These are phyloP conservation scores for Mycena indigotica DNA, from an alignment of 768 basidiomycete genomes.

Conservation along the genomic window DNA sequence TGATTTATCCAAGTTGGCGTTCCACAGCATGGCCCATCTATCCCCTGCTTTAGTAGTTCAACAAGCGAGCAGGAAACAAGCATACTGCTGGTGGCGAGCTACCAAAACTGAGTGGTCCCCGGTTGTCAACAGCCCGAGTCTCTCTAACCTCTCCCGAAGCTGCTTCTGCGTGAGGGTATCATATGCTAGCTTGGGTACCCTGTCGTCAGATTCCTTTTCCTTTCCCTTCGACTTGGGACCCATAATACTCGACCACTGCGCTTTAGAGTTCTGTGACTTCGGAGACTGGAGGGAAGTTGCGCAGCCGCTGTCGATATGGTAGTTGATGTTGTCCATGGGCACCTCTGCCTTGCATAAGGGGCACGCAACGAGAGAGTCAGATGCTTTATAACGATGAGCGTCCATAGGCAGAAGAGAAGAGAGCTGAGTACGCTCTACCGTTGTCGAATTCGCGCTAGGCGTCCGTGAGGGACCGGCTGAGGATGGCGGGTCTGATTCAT, in stretches of 20 bases:
- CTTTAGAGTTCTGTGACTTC: constrained; percentile 32
- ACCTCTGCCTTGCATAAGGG: constrained; percentile 61
- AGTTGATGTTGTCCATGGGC: constrained; percentile 53
- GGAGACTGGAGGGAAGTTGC: constrained; percentile 25
- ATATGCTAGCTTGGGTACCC: constrained; percentile 68
- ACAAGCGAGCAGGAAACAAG: background rate
- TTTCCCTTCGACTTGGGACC: constrained; percentile 42
- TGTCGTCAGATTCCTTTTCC: constrained; percentile 40
- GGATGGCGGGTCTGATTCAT: background rate
- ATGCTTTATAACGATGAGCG: no score
- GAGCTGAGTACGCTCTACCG: background rate
- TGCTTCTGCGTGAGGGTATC: constrained; percentile 62
- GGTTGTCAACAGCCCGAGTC: constrained; percentile 49
- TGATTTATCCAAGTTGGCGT: constrained; percentile 69
- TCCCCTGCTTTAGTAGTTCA: constrained; percentile 1
- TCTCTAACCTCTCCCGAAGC: constrained; percentile 55
- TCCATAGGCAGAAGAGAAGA: background rate
- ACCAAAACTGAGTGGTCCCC: constrained; percentile 57
- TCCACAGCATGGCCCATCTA: constrained; percentile 72
- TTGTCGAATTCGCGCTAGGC: constrained; percentile 9
- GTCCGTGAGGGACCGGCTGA: constrained; percentile 14
- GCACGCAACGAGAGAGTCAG: constrained; percentile 50
- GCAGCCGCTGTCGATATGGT: constrained; percentile 69
- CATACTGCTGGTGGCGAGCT: constrained; percentile 62
- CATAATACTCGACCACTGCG: constrained; percentile 52